These are phyloP conservation scores for Polytrichum commune DNA, from an alignment of 225 moss, liverwort and hornwort genomes.

Conservation along the genomic window DNA sequence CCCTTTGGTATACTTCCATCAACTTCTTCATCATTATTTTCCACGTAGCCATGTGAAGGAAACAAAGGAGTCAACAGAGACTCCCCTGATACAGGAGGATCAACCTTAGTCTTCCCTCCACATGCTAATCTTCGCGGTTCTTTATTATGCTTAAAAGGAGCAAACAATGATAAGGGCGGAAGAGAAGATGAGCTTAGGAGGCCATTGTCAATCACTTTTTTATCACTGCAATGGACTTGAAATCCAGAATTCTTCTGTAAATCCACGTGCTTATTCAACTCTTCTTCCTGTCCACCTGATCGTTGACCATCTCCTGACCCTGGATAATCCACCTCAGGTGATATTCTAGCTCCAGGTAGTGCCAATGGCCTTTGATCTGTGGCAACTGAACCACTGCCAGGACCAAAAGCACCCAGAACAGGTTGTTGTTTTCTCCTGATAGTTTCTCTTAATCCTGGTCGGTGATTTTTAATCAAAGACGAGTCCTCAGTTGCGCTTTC, in stretches of 20 bases:
- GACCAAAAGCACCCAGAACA: constrained; percentile 8
- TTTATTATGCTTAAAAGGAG: constrained; percentile 44
- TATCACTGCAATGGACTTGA: constrained; percentile 2
- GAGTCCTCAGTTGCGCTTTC: constrained; percentile 14
- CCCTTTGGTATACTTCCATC: constrained; percentile 18
- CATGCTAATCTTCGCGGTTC: constrained; percentile 14
- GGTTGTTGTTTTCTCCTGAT: constrained; percentile 9
- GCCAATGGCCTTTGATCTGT: constrained; percentile 1
- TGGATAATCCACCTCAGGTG: constrained; percentile 6
- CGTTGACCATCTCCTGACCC: background rate
- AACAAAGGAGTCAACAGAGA: constrained; percentile 39
- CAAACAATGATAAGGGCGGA: constrained; percentile 38
- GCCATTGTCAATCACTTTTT: constrained; percentile 15
- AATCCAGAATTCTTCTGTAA: constrained; percentile 2
- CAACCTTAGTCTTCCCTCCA: constrained; percentile 17
- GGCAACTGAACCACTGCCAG: constrained; percentile 5
- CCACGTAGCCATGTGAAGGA: constrained; percentile 13
- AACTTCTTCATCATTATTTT: constrained; percentile 10
- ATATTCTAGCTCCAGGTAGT: constrained; percentile 3
- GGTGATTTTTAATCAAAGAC: constrained; percentile 8
- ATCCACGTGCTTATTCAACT: background rate
- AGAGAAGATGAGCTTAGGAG: constrained; percentile 21
- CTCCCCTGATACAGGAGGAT: constrained; percentile 17
- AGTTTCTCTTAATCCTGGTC: constrained; percentile 4
- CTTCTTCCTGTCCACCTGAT: constrained; percentile 7